phyloP scores from a whole-genome alignment of 2,329 filamentous ascomycete genomes.

The Diplodia mutila region DNA sequence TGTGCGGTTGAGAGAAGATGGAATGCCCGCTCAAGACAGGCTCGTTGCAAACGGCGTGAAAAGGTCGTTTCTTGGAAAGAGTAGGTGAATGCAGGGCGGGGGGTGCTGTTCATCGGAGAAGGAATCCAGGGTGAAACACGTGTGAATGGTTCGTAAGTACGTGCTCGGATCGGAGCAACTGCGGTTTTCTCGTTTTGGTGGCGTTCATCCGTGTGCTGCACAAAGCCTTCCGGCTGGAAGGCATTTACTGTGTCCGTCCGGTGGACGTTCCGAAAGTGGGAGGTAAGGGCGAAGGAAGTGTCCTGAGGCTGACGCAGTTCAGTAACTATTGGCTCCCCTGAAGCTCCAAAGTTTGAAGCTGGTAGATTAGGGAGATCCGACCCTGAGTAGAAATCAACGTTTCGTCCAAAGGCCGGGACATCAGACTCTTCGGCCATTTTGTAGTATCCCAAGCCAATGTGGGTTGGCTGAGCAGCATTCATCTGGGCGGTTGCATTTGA shows the following conservation, averaged over 20 bases:
- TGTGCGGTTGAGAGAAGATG: conserved; percentile 57
- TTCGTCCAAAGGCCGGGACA: not conserved
- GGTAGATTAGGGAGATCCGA: conserved; percentile 15
- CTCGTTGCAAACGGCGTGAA: conserved; percentile 70
- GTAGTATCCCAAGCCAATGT: conserved; percentile 28
- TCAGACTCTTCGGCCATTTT: conserved; percentile 5
- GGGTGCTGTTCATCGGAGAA: conserved; percentile 1
- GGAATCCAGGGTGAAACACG: not conserved
- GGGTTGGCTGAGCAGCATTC: not conserved
- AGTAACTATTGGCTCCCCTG: conserved; percentile 4
- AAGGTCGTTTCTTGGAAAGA: conserved; percentile 69
- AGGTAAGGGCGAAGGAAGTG: conserved; percentile 1
- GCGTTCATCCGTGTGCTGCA: not conserved
- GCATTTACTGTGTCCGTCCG: not conserved
- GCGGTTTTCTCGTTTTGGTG: not conserved
- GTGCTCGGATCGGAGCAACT: not conserved
- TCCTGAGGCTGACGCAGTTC: conserved; percentile 13
- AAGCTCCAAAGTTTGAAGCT: conserved; percentile 10
- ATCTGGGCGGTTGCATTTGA: not conserved
- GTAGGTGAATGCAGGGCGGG: conserved; percentile 53
- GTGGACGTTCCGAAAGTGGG: not conserved
- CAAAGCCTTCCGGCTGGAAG: conserved; percentile 5
- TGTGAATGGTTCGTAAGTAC: conserved; percentile 4
- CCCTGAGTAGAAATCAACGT: conserved; percentile 19
- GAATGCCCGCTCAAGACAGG: conserved; percentile 65